A percentile compares a stretch with the other conserved stretches of the same genome.
phyloP scores from a whole-genome alignment of 306 rosid genomes.

The Ziziphus jujuba region DNA sequence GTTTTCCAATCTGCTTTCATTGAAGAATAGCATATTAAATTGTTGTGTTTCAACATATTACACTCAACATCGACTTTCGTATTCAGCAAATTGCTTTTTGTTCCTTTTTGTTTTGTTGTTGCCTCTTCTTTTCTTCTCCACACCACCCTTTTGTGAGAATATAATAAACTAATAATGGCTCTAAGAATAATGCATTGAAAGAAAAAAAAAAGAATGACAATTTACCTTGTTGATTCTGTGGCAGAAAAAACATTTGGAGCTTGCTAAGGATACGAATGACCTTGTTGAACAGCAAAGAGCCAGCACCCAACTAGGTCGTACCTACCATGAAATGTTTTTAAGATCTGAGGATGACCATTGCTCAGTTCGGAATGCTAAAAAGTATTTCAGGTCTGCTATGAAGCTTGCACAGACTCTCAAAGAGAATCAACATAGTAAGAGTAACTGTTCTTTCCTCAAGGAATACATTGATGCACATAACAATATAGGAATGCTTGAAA shows the following conservation, averaged over 20 bases:
- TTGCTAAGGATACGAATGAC: conserved; percentile 66
- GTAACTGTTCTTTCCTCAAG: conserved; percentile 46
- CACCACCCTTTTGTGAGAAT: too few relatives aligned
- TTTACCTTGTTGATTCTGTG: not conserved
- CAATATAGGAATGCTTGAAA: conserved; percentile 84
- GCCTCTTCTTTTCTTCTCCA: too few relatives aligned
- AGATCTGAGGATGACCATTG: conserved; percentile 58
- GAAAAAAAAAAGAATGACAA: not conserved
- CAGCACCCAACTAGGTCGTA: conserved; percentile 87
- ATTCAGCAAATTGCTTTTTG: too few relatives aligned
- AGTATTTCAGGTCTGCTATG: conserved; percentile 74
- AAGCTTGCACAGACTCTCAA: conserved; percentile 58
- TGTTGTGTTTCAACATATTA: too few relatives aligned
- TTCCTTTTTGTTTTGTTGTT: not conserved
- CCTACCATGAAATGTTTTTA: conserved; percentile 62
- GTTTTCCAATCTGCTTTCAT: too few relatives aligned
- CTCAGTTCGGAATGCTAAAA: conserved; percentile 67
- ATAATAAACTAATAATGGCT: not conserved
- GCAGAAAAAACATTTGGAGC: conserved; percentile 79
- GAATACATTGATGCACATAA: conserved; percentile 87
- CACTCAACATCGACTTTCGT: too few relatives aligned
- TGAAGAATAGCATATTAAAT: too few relatives aligned
- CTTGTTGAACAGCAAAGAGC: conserved; percentile 88
- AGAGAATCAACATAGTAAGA: conserved; percentile 53
- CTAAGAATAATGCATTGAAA: not conserved